These are phyloP conservation scores for Syncephalis fuscata DNA, from an alignment of 371 early-diverging fungal species.

Conservation along the genomic window DNA sequence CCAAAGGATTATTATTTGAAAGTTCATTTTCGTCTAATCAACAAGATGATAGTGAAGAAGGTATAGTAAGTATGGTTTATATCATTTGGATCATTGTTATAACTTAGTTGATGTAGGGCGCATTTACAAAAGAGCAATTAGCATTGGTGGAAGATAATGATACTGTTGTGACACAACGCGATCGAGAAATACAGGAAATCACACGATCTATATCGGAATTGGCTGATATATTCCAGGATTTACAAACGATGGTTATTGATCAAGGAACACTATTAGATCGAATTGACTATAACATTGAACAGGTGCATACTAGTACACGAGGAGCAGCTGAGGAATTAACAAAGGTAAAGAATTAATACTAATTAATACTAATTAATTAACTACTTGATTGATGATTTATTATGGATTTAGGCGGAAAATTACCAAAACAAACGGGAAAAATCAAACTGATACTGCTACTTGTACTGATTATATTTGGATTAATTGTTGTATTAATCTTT, in stretches of 20 bases:
- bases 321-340: conserved; percentile 71
- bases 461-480: conserved; percentile 31
- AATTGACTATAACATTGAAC: conserved; percentile 94
- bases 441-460: conserved; percentile 43
- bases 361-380: background rate
- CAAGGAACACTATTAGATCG: conserved; percentile 94
- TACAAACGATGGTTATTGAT: conserved; percentile 90
- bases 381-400: background rate
- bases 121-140: conserved; percentile 71
- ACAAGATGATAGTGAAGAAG: background rate
- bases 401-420: conserved; percentile 23
- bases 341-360: conserved; percentile 39
- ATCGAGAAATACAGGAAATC: conserved; percentile 81
- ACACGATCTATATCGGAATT: conserved; percentile 81
- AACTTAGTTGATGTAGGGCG: conserved; percentile 21
- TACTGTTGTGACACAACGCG: conserved; percentile 56
- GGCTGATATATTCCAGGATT: conserved; percentile 79
- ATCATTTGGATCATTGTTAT: background rate
- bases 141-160: conserved; percentile 54
- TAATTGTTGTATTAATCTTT: conserved; percentile 42
- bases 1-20: background rate
- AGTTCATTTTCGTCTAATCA: background rate
- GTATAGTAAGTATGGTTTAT: background rate
- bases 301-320: conserved; percentile 55
- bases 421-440: conserved; percentile 47